These are phyloP conservation scores for Teunomyces funiuensis DNA, from an alignment of 805 yeast genomes.

Conservation along the genomic window DNA sequence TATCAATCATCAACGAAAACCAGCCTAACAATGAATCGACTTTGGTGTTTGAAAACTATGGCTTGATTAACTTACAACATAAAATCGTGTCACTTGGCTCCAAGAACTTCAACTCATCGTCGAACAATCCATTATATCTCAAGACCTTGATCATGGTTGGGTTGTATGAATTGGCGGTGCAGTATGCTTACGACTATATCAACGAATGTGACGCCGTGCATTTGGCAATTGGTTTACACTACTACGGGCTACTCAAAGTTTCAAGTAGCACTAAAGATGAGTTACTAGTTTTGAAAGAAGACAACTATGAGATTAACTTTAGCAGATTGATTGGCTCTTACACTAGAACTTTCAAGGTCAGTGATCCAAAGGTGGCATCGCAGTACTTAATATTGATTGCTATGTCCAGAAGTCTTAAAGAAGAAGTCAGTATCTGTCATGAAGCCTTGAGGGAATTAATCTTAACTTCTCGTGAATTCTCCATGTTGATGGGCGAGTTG, in stretches of 20 bases:
- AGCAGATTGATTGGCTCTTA: conserved; percentile 75
- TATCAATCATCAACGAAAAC: conserved; percentile 66
- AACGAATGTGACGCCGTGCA: conserved; percentile 89
- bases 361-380: conserved; percentile 90
- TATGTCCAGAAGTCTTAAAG: conserved; percentile 38
- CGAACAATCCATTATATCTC: conserved; percentile 68
- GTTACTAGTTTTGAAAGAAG: conserved; percentile 33
- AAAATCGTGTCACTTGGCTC: conserved; percentile 72
- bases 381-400: conserved; percentile 80
- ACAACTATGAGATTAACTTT: conserved; percentile 44
- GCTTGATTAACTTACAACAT: conserved; percentile 71
- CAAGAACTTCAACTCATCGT: conserved; percentile 62
- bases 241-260: conserved; percentile 66
- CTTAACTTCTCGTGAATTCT: conserved; percentile 81
- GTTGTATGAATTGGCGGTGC: conserved; percentile 75
- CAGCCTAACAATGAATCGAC: conserved; percentile 33
- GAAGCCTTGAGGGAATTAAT: conserved; percentile 83
- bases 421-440: conserved; percentile 59
- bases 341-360: conserved; percentile 75
- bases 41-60: conserved; percentile 68
- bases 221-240: conserved; percentile 75
- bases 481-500: conserved; percentile 79
- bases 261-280: conserved; percentile 36
- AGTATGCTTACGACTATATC: conserved; percentile 53
- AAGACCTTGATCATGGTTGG: conserved; percentile 76